Evolutionary conservation across 805 yeast species (phyloP).

Genomic region (Barnettozyma botsteinii): DNA sequence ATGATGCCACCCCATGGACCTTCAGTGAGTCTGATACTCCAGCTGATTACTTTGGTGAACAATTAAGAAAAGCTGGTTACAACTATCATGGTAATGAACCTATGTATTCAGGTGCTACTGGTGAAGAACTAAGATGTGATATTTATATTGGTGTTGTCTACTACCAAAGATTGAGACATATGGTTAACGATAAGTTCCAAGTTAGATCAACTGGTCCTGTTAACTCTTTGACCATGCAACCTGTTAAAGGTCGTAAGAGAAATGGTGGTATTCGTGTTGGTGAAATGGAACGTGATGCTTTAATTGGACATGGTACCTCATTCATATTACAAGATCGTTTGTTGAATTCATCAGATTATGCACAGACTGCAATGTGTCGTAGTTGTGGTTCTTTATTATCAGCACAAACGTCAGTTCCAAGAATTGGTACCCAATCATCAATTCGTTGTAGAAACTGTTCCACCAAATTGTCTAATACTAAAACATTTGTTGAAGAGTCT

Average conservation of each 20-base stretch:
- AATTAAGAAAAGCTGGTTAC: slow-evolving; percentile 79
- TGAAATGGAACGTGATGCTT: slow-evolving; percentile 99
- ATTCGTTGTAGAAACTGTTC: slow-evolving; percentile 93
- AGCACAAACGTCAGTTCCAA: slow-evolving; percentile 86
- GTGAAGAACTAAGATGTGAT: slow-evolving; percentile 94
- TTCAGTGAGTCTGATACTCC: slow-evolving; percentile 91
- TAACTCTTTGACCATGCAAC: slow-evolving; percentile 95
- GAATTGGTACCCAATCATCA: slow-evolving; percentile 75
- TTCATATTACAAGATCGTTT: slow-evolving; percentile 91
- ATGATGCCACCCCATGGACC: slow-evolving; percentile 95
- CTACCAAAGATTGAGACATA: slow-evolving; percentile 96
- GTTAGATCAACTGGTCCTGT: slow-evolving; percentile 99
- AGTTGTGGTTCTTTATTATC: slow-evolving; percentile 89
- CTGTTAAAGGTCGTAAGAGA: slow-evolving; percentile 98
- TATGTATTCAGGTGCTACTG: slow-evolving; percentile 97
- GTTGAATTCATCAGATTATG: slow-evolving; percentile 91
- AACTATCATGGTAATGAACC: slow-evolving; percentile 99
- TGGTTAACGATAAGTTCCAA: slow-evolving; percentile 99
- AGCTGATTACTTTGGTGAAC: slow-evolving; percentile 96
- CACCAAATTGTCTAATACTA: slow-evolving; percentile 52
- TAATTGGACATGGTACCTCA: slow-evolving; percentile 97
- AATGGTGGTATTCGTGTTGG: slow-evolving; percentile 99
- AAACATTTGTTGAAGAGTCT: slow-evolving; percentile 53
- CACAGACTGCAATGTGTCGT: slow-evolving; percentile 86
- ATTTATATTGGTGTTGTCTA: slow-evolving; percentile 95